Base-by-base conservation (phyloP, 352 stramenopile genomes). In the Globisporangium nunn region DNA sequence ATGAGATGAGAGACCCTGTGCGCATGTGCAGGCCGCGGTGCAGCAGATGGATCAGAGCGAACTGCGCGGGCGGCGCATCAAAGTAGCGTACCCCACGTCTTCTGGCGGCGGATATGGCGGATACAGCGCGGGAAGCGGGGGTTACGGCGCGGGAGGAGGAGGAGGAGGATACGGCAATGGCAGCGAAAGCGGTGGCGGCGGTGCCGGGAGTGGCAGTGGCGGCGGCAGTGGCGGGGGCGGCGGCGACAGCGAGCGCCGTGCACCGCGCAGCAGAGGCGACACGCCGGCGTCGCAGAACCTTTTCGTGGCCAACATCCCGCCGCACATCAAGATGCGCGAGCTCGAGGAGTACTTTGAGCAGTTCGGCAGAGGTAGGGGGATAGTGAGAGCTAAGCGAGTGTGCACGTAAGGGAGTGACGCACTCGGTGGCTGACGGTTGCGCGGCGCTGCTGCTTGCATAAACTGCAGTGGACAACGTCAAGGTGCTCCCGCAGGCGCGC, bases 281-380 rank as follows among this genome's bases (percentile, higher is more conserved):
- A 31, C 45, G 12, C 57, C 59, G 28, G 63, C 66, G 33, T 81
- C 73, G 46, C 54, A 60, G 49, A 87, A 78, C 33, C 54, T 87
- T 35, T 87, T 86, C 50, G 73, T 87, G 45, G 77, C 63, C 50
- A 87, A 87, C 57, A 87, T 87, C 50, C 73, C 73, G 12, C 66
- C 77, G 6, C 71, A 87, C 33, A 70, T 85, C 53, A 82, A 75
- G 58, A 78, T 87, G 68, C 73, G 73, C 53, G 65, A 83, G 17
- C 44, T 87, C 44, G 72, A 84, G 30, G 62, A 71, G 31, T 79
- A 72, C 46, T 87, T 87, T 59, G 73, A 67, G 7, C 52, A 75
- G 52, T 87, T 78, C 58, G 77, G 77, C 49, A 66, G 74, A 68
- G 70, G 70, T 76, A 62, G 11, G 39, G 4, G 2, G 23, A 2